Evolutionary conservation across 2,329 filamentous ascomycete species (phyloP).

Genomic region (Apiospora malaysiana): DNA sequence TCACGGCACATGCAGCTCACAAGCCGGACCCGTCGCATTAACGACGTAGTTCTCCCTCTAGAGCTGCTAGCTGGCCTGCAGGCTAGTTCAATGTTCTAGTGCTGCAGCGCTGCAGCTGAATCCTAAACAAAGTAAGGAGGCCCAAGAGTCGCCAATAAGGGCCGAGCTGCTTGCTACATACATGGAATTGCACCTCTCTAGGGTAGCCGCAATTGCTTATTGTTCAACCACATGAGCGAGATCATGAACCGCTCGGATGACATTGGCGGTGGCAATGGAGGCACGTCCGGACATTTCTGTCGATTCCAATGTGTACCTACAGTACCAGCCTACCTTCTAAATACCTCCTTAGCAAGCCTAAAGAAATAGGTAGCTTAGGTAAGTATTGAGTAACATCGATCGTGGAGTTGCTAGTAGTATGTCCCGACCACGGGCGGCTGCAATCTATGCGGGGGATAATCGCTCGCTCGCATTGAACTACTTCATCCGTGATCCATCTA

Average conservation of each 20-base stretch:
- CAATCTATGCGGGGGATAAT: slow-evolving; percentile 2
- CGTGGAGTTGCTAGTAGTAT: not conserved
- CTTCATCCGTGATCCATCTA: not conserved
- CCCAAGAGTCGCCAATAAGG: not conserved
- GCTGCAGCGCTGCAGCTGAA: not conserved
- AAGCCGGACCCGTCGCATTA: not conserved
- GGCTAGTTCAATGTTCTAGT: not conserved
- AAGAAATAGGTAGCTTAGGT: too few relatives aligned
- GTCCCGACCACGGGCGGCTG: not conserved
- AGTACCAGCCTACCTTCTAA: too few relatives aligned
- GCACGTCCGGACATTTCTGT: not conserved
- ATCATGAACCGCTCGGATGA: not conserved
- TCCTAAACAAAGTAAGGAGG: not conserved
- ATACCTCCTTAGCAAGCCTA: too few relatives aligned
- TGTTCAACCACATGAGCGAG: not conserved
- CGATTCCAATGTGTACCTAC: not conserved
- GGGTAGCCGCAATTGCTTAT: not conserved
- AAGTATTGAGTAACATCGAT: not conserved
- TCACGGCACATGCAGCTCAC: slow-evolving; percentile 13
- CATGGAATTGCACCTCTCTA: not conserved
- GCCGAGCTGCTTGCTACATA: not conserved
- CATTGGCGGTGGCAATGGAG: not conserved
- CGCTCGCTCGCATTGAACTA: not conserved
- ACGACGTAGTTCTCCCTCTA: not conserved
- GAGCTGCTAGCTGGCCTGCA: not conserved